phyloP scores from a whole-genome alignment of 2,329 filamentous ascomycete genomes.

The Apiospora koreana region DNA sequence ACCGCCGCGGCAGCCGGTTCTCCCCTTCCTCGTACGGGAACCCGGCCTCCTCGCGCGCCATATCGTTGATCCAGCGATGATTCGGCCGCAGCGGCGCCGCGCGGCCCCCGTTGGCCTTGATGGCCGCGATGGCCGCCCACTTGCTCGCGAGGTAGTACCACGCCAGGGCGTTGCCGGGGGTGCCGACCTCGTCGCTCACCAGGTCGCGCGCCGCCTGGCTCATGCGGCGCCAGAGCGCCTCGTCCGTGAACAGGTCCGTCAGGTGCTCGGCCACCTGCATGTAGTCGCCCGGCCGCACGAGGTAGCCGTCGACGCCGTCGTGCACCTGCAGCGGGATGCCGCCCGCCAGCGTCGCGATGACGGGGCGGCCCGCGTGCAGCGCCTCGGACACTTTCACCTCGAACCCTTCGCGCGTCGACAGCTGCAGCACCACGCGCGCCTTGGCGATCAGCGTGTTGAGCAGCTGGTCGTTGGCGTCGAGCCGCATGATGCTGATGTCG shows the following conservation, averaged over 20 bases:
- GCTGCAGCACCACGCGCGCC: constrained; percentile 72
- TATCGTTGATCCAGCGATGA: constrained; percentile 67
- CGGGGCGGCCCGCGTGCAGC: constrained; percentile 75
- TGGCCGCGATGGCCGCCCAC: constrained; percentile 53
- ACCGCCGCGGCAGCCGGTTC: constrained; percentile 57
- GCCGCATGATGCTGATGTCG: constrained; percentile 73
- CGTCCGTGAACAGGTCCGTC: constrained; percentile 65
- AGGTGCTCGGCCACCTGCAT: constrained; percentile 69
- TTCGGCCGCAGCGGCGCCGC: constrained; percentile 31
- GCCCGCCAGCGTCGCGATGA: constrained; percentile 75
- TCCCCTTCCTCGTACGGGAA: constrained; percentile 60
- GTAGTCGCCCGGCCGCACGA: constrained; percentile 72
- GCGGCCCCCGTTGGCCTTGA: constrained; percentile 41
- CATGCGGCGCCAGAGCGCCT: constrained; percentile 67
- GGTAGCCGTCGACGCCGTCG: constrained; percentile 69
- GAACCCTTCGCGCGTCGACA: constrained; percentile 81
- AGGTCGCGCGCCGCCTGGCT: constrained; percentile 61
- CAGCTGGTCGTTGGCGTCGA: constrained; percentile 77
- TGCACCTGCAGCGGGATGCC: constrained; percentile 80
- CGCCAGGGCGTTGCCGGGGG: constrained; percentile 73
- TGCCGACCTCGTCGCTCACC: constrained; percentile 80
- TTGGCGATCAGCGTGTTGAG: constrained; percentile 76
- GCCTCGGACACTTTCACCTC: constrained; percentile 87
- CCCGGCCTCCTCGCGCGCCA: constrained; percentile 67
- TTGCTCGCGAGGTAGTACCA: constrained; percentile 79